phyloP scores from a whole-genome alignment of 208 protist genomes.

The Trypanosoma boissoni region DNA sequence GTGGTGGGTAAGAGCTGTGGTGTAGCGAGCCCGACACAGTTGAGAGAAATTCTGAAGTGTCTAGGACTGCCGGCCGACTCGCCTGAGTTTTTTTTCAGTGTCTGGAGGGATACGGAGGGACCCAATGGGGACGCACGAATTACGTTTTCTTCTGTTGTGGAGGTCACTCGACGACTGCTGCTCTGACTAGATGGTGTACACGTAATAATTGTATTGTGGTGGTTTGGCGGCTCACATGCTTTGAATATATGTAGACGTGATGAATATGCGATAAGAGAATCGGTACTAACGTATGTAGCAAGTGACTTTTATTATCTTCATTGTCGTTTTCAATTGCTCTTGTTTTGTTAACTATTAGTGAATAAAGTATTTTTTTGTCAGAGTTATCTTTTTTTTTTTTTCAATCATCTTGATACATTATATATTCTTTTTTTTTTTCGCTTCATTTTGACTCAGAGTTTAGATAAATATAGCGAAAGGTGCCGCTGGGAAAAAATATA shows the following conservation, averaged over 20 bases:
- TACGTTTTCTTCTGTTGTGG: constrained; percentile 8
- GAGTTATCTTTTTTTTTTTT: too few relatives aligned
- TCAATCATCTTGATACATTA: too few relatives aligned
- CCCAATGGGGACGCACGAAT: not conserved
- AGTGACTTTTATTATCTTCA: constrained; percentile 21
- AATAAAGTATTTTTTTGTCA: too few relatives aligned
- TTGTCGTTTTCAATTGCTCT: constrained; percentile 7
- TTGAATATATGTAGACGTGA: too few relatives aligned
- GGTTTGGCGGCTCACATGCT: too few relatives aligned
- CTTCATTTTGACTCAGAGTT: too few relatives aligned
- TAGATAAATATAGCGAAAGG: too few relatives aligned
- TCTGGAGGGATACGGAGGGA: not conserved
- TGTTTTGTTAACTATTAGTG: not conserved
- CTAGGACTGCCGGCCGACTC: not conserved
- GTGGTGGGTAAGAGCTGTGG: not conserved
- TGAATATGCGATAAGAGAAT: too few relatives aligned
- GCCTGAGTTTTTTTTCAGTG: constrained; percentile 3
- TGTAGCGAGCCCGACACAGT: not conserved
- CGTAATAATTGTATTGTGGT: not conserved
- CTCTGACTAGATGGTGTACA: not conserved
- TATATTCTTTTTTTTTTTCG: too few relatives aligned
- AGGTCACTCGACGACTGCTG: not conserved
- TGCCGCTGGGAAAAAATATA: too few relatives aligned
- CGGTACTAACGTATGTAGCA: too few relatives aligned
- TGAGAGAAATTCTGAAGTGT: not conserved